Conservation (phyloP, 2,329 filamentous ascomycete species). For the Simplicillium sp. region DNA sequence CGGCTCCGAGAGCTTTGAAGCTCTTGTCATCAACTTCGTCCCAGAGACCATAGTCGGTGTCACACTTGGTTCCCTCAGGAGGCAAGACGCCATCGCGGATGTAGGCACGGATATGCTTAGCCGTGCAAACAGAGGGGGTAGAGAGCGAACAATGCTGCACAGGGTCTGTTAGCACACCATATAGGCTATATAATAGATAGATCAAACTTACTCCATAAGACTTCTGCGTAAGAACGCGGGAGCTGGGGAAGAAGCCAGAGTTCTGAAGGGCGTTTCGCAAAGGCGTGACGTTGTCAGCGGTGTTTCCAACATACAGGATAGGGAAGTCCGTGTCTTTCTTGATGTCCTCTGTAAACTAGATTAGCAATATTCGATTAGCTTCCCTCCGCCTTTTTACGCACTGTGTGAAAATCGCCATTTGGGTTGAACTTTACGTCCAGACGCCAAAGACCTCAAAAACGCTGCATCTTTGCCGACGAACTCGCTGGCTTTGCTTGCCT, state of each 20-base stretch:
- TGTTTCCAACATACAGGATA: constrained; percentile 34
- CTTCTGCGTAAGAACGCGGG: constrained; percentile 36
- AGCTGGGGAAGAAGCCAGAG: constrained; percentile 31
- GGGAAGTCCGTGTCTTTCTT: constrained; percentile 28
- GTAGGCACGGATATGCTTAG: constrained; percentile 28
- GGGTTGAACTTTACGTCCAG: constrained; percentile 17
- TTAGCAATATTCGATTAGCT: background rate
- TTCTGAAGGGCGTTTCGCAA: constrained; percentile 33
- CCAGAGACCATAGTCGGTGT: constrained; percentile 34
- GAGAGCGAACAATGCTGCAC: constrained; percentile 38
- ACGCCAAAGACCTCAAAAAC: no score
- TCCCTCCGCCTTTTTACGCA: constrained; percentile 7
- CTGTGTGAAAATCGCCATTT: constrained; percentile 27
- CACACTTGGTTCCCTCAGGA: constrained; percentile 31
- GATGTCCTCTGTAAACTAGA: constrained; percentile 14
- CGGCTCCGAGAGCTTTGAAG: background rate
- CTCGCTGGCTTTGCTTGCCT: constrained; percentile 25
- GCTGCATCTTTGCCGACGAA: constrained; percentile 2
- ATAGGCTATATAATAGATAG: background rate
- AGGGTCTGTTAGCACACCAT: background rate
- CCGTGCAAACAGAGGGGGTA: constrained; percentile 33
- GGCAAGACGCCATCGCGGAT: constrained; percentile 38
- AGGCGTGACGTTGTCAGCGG: constrained; percentile 39
- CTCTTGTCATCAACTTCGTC: constrained; percentile 13
- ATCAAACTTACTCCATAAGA: constrained; percentile 35